A percentile compares a stretch with the other conserved stretches of the same genome.
Evolutionary conservation across 805 yeast genomes (phyloP).

Genomic region (Lachancea lanzarotensis): DNA sequence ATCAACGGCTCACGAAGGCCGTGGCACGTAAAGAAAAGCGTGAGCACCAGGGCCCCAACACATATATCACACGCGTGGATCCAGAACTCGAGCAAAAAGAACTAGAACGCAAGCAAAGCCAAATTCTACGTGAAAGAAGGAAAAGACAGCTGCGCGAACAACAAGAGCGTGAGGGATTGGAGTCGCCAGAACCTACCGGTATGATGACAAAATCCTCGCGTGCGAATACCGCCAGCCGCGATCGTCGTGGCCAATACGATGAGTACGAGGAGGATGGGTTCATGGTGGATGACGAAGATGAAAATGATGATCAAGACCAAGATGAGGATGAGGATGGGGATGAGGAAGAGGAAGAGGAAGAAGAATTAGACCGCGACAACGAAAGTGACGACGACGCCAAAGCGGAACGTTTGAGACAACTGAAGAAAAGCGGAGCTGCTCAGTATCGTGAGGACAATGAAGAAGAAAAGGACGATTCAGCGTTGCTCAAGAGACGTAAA

Average conservation of each 20-base stretch:
- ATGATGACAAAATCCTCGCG: not conserved
- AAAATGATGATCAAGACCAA: conserved; percentile 23
- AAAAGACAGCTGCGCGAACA: conserved; percentile 49
- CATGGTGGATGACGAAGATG: conserved; percentile 33
- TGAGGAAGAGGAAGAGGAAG: conserved; percentile 31
- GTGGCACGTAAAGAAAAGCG: conserved; percentile 38
- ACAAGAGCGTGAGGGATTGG: conserved; percentile 52
- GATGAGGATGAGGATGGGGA: conserved; percentile 24
- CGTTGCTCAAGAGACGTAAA: conserved; percentile 5
- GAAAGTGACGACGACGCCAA: conserved; percentile 44
- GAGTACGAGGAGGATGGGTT: conserved; percentile 33
- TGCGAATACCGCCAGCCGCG: conserved; percentile 6
- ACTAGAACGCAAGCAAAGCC: conserved; percentile 60
- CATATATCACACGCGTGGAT: conserved; percentile 44
- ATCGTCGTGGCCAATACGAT: conserved; percentile 16
- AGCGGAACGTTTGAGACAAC: conserved; percentile 50
- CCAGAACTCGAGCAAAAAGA: conserved; percentile 63
- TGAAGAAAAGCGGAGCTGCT: conserved; percentile 51
- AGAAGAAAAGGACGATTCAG: conserved; percentile 26
- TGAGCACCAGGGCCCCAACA: conserved; percentile 34
- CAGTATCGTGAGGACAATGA: conserved; percentile 31
- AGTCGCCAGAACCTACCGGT: conserved; percentile 34
- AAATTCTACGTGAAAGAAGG: conserved; percentile 59
- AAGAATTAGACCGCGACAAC: conserved; percentile 38
- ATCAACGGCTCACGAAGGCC: conserved; percentile 68